These are phyloP conservation scores for Solanum phureja DNA, from an alignment of 257 asterid genomes.

Conservation along the genomic window DNA sequence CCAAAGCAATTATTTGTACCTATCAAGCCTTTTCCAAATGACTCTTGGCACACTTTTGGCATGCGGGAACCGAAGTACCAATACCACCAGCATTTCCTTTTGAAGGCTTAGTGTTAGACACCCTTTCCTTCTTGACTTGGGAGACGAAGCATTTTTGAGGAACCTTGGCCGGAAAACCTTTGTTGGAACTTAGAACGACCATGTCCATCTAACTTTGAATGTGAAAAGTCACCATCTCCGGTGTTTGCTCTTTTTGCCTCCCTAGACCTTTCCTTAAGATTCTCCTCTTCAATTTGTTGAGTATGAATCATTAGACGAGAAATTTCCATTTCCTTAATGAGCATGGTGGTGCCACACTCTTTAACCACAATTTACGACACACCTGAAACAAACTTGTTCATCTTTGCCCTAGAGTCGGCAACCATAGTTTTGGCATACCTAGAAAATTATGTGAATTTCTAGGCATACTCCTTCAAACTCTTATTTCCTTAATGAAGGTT, in stretches of 20 bases:
- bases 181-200: background rate
- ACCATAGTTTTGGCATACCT: background rate
- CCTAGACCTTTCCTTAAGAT: background rate
- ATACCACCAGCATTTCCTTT: background rate
- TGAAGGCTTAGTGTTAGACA: background rate
- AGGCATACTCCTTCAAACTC: background rate
- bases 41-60: background rate
- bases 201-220: background rate
- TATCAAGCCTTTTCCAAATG: background rate
- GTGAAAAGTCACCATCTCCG: background rate
- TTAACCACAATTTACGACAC: background rate
- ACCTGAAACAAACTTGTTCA: background rate
- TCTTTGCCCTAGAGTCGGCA: background rate
- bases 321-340: too few relatives aligned
- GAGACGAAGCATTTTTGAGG: background rate
- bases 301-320: background rate
- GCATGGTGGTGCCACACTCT: background rate
- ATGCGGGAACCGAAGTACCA: background rate
- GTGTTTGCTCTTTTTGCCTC: background rate
- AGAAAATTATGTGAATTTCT: background rate
- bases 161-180: background rate
- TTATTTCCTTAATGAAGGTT: background rate
- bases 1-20: background rate
- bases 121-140: background rate
- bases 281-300: too few relatives aligned